These are phyloP conservation scores for Aspergillus quadricinctus DNA, from an alignment of 2,329 filamentous ascomycete species.

Conservation along the genomic window DNA sequence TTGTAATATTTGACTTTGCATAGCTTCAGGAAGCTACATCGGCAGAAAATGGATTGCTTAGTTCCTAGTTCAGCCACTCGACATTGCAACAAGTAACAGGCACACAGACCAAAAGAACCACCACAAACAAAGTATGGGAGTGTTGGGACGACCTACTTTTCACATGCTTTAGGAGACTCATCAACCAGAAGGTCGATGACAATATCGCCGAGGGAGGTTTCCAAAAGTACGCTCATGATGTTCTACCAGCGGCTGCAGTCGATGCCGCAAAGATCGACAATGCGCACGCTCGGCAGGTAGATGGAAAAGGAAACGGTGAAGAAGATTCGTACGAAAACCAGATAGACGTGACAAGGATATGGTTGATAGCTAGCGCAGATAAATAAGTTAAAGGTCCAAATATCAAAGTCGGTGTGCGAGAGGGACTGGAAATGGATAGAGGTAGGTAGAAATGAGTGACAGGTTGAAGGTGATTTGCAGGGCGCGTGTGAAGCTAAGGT, in stretches of 20 bases:
- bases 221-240: conserved; percentile 84
- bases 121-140: conserved; percentile 6
- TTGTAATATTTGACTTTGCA: conserved; percentile 99
- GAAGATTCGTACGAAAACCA: neutral
- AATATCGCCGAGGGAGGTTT: conserved; percentile 89
- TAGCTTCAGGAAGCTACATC: conserved; percentile 84
- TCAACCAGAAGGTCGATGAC: conserved; percentile 90
- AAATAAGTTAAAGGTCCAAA: neutral
- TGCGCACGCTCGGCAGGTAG: conserved; percentile 7
- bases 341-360: neutral
- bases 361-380: neutral
- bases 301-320: neutral
- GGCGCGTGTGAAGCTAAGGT: conserved; percentile 1
- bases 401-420: neutral
- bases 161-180: conserved; percentile 83
- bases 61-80: conserved; percentile 53
- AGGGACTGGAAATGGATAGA: neutral
- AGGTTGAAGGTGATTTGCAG: neutral
- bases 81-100: conserved; percentile 23
- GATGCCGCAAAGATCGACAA: conserved; percentile 12
- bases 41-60: conserved; percentile 44
- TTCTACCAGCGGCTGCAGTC: conserved; percentile 9
- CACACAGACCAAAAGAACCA: neutral
- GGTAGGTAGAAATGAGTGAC: neutral
- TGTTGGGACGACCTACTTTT: conserved; percentile 67